Conservation (phyloP, 1,139 yeast genomes). For the Yamadazyma songkhlaensis region DNA sequence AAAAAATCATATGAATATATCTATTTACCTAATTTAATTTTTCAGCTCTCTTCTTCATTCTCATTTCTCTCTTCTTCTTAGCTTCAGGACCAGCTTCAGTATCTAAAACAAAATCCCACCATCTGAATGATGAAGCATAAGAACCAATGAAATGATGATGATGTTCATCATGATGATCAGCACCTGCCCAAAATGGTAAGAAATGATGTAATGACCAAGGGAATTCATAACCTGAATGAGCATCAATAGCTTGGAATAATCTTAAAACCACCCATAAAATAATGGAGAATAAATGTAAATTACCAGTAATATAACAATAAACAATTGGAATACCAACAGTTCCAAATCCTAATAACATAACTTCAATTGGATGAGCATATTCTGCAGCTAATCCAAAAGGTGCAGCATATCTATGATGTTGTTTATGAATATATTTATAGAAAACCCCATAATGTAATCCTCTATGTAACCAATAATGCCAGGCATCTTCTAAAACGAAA, state of each 20-base stretch:
- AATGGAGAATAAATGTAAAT: slow-evolving; percentile 44
- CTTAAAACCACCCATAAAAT: slow-evolving; percentile 43
- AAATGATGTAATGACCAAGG: slow-evolving; percentile 48
- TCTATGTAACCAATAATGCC: slow-evolving; percentile 50
- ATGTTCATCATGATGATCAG: slow-evolving; percentile 49
- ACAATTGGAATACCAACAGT: slow-evolving; percentile 47
- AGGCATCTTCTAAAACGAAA: slow-evolving; percentile 44
- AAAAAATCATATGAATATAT: too few relatives aligned
- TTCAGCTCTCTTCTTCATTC: slow-evolving; percentile 34
- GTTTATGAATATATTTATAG: slow-evolving; percentile 47
- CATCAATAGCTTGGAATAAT: slow-evolving; percentile 47
- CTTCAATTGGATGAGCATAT: slow-evolving; percentile 49
- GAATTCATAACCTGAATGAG: slow-evolving; percentile 49
- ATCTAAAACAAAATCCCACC: slow-evolving; percentile 43
- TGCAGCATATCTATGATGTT: slow-evolving; percentile 49
- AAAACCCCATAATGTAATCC: slow-evolving; percentile 46
- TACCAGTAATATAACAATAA: slow-evolving; percentile 35
- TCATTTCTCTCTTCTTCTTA: slow-evolving; percentile 35
- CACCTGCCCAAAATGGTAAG: slow-evolving; percentile 51
- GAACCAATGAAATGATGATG: slow-evolving; percentile 47
- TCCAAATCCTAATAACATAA: slow-evolving; percentile 43
- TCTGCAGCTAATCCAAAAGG: slow-evolving; percentile 51
- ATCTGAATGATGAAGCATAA: slow-evolving; percentile 45
- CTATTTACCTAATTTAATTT: slow-evolving; percentile 8
- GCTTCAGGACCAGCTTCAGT: slow-evolving; percentile 48